Conservation (phyloP, 2,329 filamentous ascomycete species). For the Scedosporium apiospermum region DNA sequence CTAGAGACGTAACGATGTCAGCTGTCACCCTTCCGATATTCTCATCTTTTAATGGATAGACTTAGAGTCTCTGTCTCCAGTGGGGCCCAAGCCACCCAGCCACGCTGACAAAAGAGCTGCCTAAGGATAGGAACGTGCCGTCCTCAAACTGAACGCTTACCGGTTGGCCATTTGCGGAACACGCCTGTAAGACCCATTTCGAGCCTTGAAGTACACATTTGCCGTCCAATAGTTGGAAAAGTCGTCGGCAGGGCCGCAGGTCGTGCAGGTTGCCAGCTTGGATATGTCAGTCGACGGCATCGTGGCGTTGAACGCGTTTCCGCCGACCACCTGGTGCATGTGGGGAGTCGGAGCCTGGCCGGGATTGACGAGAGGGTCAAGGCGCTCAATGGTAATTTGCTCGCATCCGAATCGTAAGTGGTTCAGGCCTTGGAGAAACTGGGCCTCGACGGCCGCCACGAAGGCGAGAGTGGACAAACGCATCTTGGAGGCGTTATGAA, state of each 20-base stretch:
- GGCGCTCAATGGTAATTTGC: conserved; percentile 32
- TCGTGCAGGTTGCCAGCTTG: conserved; percentile 27
- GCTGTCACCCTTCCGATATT: too few relatives aligned
- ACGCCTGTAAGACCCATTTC: conserved; percentile 44
- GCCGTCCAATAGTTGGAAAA: conserved; percentile 25
- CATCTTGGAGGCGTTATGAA: neutral
- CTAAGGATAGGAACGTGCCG: too few relatives aligned
- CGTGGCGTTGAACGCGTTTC: conserved; percentile 27
- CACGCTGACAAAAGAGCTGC: too few relatives aligned
- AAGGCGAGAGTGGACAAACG: neutral
- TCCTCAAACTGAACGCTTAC: neutral
- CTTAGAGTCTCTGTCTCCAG: too few relatives aligned
- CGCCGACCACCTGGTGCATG: conserved; percentile 43
- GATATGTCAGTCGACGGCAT: conserved; percentile 24
- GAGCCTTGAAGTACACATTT: conserved; percentile 22
- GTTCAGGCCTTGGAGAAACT: conserved; percentile 25
- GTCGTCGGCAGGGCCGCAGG: conserved; percentile 24
- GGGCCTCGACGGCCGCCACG: conserved; percentile 6
- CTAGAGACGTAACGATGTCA: neutral
- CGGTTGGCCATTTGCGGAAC: conserved; percentile 37
- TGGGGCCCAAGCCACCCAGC: too few relatives aligned
- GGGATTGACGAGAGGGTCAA: conserved; percentile 16
- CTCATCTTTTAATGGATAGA: neutral
- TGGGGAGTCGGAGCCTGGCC: conserved; percentile 37
- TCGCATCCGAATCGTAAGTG: conserved; percentile 29